A percentile compares a stretch with the other conserved stretches of the same genome.
Evolutionary conservation across 768 basidiomycete genomes (phyloP).

Genomic region (Pilatotrama ljubarskyi): DNA sequence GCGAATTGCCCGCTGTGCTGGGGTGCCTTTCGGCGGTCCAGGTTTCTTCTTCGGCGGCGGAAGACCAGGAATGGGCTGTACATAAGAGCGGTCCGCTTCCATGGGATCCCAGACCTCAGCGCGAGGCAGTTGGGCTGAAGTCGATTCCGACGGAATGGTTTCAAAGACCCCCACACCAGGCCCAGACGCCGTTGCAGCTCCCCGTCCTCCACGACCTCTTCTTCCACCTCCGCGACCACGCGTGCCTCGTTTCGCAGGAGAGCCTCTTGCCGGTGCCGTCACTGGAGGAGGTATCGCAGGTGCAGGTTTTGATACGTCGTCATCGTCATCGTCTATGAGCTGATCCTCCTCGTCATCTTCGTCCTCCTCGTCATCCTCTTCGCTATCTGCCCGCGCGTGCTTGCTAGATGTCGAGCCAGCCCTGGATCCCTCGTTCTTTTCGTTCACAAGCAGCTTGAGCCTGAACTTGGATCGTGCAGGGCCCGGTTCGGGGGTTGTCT

Average conservation of each 20-base stretch:
- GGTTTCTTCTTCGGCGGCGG: conserved; percentile 27
- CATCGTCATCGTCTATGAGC: conserved; percentile 73
- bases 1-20: conserved; percentile 30
- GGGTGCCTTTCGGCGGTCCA: conserved; percentile 26
- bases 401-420: conserved; percentile 34
- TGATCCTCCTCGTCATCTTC: conserved; percentile 78
- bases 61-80: neutral
- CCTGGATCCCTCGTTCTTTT: conserved; percentile 40
- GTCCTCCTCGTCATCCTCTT: conserved; percentile 61
- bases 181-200: conserved; percentile 15
- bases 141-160: conserved; percentile 39
- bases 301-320: conserved; percentile 28
- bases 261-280: conserved; percentile 17
- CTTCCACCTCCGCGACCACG: conserved; percentile 43
- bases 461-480: conserved; percentile 40
- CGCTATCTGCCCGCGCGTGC: conserved; percentile 26
- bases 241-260: conserved; percentile 33
- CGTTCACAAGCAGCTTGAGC: conserved; percentile 53
- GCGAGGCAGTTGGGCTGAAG: conserved; percentile 9
- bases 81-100: neutral
- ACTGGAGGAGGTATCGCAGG: conserved; percentile 26
- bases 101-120: conserved; percentile 22
- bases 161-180: conserved; percentile 34
- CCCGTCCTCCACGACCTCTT: conserved; percentile 32
- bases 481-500: conserved; percentile 59